Evolutionary conservation across 108 stramenopile genomes (phyloP), one percentile per base, ranked within the genome.

Genomic region (Stephanodiscus triporus): DNA sequence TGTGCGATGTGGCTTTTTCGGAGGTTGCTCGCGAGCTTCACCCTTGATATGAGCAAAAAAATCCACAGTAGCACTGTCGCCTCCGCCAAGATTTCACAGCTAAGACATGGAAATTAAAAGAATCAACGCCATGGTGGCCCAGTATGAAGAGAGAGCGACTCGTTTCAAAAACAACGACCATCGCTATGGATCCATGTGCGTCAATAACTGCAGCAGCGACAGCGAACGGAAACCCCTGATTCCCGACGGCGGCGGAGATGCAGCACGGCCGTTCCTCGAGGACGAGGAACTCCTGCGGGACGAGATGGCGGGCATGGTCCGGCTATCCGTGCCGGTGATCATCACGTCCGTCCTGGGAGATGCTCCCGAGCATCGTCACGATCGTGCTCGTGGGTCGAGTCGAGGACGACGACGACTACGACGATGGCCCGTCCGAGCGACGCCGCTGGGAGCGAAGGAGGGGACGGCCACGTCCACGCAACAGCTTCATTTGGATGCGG

Each of bases 401-500:
- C 55, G 23, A 56, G 55, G 9, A 29, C 11, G 55, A 9, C 7
- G 2, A 56, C 23, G 26, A 29, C 0, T 2, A 54, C 19, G 20
- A 54, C 1, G 20, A 54, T 22, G 53, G 20, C 53, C 19, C 6
- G 51, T 53, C 20, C 51, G 11, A 16, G 1, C 24, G 63, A 24
- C 37, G 34, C 45, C 20, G 32, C 42, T 23, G 72, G 37, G 43
- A 29, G 30, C 16, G 36, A 34, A 19, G 29, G 36, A 34, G 13
- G 29, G 40, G 36, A 45, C 66, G 2, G 4, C 40, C 9, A 19
- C 50, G 38, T 76, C 75, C 11, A 50, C 62, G 59, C 64, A 66
- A 66, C 72, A 73, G 29, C 24, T 80, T 2, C 43, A 78, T 38
- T 64, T 83, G 40, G 82, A 83, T 66, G 82, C 82, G 0, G 74